A percentile compares a stretch with the other conserved stretches of the same genome.
These are phyloP conservation scores for Mucor plumbeus DNA, from an alignment of 371 early-diverging fungal genomes.

Conservation along the genomic window DNA sequence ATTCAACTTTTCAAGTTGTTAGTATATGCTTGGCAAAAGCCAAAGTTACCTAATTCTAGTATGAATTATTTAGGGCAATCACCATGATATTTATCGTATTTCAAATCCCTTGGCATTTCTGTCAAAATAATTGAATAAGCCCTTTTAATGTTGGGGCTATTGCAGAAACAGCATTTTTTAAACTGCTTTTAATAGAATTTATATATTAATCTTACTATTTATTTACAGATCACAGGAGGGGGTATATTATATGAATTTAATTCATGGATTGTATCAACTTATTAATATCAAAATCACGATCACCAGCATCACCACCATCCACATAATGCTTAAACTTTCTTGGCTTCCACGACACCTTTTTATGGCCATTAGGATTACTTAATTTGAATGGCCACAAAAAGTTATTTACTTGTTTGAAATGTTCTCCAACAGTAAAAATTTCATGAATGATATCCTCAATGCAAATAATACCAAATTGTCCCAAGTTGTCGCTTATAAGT, in stretches of 20 bases:
- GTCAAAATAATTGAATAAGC: too few relatives aligned
- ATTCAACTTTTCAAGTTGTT: too few relatives aligned
- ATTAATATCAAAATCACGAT: constrained; percentile 97
- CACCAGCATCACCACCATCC: constrained; percentile 97
- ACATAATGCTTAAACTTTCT: constrained; percentile 96
- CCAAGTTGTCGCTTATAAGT: constrained; percentile 89
- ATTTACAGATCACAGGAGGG: not conserved
- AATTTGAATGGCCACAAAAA: constrained; percentile 99
- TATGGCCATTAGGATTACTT: constrained; percentile 81
- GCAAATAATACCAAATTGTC: constrained; percentile 94
- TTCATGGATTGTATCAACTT: constrained; percentile 96
- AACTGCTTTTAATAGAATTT: too few relatives aligned
- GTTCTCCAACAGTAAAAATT: constrained; percentile 96
- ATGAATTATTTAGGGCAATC: too few relatives aligned
- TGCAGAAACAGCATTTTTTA: too few relatives aligned
- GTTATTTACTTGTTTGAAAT: constrained; percentile 84
- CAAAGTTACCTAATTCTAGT: too few relatives aligned
- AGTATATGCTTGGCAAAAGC: too few relatives aligned
- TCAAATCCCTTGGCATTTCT: too few relatives aligned
- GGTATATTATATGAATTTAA: constrained; percentile 47
- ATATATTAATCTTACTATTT: too few relatives aligned
- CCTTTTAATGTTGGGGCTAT: too few relatives aligned
- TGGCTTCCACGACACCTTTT: constrained; percentile 85
- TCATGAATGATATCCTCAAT: constrained; percentile 99
- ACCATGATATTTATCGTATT: too few relatives aligned